Evolutionary conservation across 1,139 yeast species (phyloP).

Genomic region (Nakaseomyces glabratus): DNA sequence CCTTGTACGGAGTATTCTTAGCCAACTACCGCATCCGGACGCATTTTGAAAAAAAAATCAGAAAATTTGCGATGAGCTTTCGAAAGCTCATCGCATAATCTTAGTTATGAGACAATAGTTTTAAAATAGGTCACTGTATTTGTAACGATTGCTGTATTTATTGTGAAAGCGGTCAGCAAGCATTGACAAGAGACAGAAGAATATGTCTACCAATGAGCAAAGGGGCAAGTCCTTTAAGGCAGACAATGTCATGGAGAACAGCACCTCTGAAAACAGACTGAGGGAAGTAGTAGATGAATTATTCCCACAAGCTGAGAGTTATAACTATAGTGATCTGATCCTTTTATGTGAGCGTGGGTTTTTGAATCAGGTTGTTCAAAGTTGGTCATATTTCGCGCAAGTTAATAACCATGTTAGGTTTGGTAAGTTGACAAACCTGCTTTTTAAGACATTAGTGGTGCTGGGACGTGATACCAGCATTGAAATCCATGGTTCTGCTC

Average conservation of each 20-base stretch:
- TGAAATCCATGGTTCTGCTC: constrained; percentile 31
- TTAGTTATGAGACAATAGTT: too few species aligned
- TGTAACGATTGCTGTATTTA: too few species aligned
- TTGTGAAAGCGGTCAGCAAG: too few species aligned
- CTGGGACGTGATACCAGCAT: constrained; percentile 21
- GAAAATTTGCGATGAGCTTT: too few species aligned
- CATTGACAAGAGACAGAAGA: too few species aligned
- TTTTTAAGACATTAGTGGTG: constrained; percentile 17
- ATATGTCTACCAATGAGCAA: too few species aligned
- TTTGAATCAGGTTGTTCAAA: constrained; percentile 35
- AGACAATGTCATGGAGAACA: constrained; percentile 1
- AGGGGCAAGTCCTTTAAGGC: constrained; percentile 2
- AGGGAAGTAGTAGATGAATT: constrained; percentile 2
- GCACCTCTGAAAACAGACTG: constrained; percentile 2
- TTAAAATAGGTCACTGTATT: too few species aligned
- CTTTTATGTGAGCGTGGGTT: constrained; percentile 33
- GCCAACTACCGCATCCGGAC: too few species aligned
- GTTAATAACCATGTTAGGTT: constrained; percentile 51
- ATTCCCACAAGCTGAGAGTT: background rate
- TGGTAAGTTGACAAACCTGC: constrained; percentile 35
- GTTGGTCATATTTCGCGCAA: constrained; percentile 59
- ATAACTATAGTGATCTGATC: constrained; percentile 13
- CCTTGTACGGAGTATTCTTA: too few species aligned
- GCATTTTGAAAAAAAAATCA: too few species aligned
- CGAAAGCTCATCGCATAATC: too few species aligned